Base-by-base conservation (phyloP, 495 filamentous ascomycete genomes). In the Sphaerosporella brunnea region DNA sequence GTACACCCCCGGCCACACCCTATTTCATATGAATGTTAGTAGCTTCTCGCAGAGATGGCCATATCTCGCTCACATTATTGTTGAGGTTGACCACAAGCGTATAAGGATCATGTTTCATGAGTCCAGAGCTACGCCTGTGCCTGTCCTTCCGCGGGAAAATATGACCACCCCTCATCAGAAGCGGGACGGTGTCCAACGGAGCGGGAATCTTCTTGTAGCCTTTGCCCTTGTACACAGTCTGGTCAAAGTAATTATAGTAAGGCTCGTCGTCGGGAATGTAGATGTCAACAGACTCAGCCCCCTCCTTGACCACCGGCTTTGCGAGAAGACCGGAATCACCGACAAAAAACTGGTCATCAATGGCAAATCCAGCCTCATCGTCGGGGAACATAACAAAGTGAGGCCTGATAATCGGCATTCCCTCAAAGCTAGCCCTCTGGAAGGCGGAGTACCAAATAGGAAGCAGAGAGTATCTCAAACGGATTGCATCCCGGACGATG, bases 371-470 rank as follows among this genome's bases (percentile, higher is more conserved):
- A 32, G 68, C 69, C 63, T 93, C 85, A 56, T 93, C 86, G n/a
- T 68, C 63, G 0, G 90, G 92, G 59, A 93, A 84, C 18, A 80
- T 78, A 63, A 86, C 93, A 67, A 82, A 96, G 58, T 93, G 80
- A 8, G 90, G 90, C 36, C 84, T 73, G 50, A 96, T 67, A 59
- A 97, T 87, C 11, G 90, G 90, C 21, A 73, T 80, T 37, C 88
- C 92, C 32, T 80, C 77, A 32, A 76, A 68, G 52, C 77, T 77
- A 9, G 90, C 84, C 56, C 88, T 77, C 48, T 88, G 84, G 73
- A 96, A 97, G 15, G 85, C 84, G 9, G 88, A 95, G 59, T 97
- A 97, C 90, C 88, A 96, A 9, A 82, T 75, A 10, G 90, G 90
- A 18, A 97, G 72, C 41, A 97, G 73, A 53, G 79, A 75, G 63